Evolutionary conservation across 176 grass and related monocot species (phyloP).

Genomic region (Dendrocalamus sinicus): DNA sequence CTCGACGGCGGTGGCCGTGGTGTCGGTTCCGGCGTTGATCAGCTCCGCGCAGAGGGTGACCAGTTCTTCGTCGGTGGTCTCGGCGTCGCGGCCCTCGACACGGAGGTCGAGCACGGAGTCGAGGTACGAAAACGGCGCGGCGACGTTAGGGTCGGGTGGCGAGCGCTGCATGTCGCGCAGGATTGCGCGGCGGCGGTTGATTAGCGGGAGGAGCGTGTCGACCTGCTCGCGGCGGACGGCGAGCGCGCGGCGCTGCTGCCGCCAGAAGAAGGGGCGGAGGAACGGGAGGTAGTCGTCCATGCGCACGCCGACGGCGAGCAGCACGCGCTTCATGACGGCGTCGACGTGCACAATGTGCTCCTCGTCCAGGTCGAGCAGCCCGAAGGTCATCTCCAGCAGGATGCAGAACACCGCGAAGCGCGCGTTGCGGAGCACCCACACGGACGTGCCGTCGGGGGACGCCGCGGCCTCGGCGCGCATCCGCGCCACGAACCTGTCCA

Average conservation of each 20-base stretch:
- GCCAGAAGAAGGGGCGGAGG: slow-evolving; percentile 71
- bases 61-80: slow-evolving; percentile 58
- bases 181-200: slow-evolving; percentile 67
- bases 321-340: slow-evolving; percentile 82
- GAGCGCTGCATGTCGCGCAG: slow-evolving; percentile 39
- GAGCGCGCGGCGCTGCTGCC: slow-evolving; percentile 58
- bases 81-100: slow-evolving; percentile 54
- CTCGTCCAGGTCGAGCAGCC: slow-evolving; percentile 79
- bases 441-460: slow-evolving; percentile 49
- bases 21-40: slow-evolving; percentile 89
- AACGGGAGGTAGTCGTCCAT: slow-evolving; percentile 98
- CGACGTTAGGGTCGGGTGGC: slow-evolving; percentile 34
- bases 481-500: slow-evolving; percentile 83
- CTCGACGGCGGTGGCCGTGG: slow-evolving; percentile 87
- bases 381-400: slow-evolving; percentile 89
- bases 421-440: slow-evolving; percentile 94
- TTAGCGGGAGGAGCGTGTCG: slow-evolving; percentile 67
- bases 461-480: slow-evolving; percentile 64
- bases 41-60: slow-evolving; percentile 89
- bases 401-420: slow-evolving; percentile 93
- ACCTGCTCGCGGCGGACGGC: slow-evolving; percentile 72
- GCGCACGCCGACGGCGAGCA: slow-evolving; percentile 58
- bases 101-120: slow-evolving; percentile 78
- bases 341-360: slow-evolving; percentile 66
- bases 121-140: slow-evolving; percentile 88